Evolutionary conservation across 257 asterid genomes (phyloP), one percentile per base, ranked within the genome.

Genomic region (Plantago major): DNA sequence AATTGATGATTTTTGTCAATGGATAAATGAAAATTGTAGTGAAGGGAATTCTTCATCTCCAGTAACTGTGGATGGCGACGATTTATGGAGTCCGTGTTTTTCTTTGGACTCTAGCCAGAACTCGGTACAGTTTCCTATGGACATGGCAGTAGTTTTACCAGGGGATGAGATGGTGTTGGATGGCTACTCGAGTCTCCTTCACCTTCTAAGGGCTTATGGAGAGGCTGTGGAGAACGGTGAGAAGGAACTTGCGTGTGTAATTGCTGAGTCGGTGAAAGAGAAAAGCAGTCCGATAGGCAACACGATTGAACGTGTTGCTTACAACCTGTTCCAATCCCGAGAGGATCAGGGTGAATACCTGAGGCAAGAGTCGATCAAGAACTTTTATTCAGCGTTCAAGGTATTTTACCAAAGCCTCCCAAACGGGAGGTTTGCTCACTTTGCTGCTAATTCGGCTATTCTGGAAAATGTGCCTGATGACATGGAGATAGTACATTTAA

Each of bases 151-250:
- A 8, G 15, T 46, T 8, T 38, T 78, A 49, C 83, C 78, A 19
- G 77, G 62, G 18, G 64, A 56, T 14, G 65, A 60, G 47, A 60
- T 58, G 63, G 84, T 76, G 67, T 61, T 68, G 22, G 82, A 86
- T 56, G 71, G 52, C 5, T 79, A 79, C 46, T 43, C 63, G 28
- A 51, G 62, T 43, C 80, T 84, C 3, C 73, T 61, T 37, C 95
- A 84, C 70, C 78, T 86, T 3, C 68, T 84, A 9, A 63, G 48
- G 62, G 97, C 86, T 7, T 82, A 82, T 42, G 88, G 80, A 17
- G 92, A 86, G 64, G 86, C 97, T 14, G 60, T 37, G 58, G 80
- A 76, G 66, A 82, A 81, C 56, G 81, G 81, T 15, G 83, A 82
- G 30, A 67, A 33, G 51, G 88, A 77, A 74, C 85, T 89, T 1